phyloP scores from a whole-genome alignment of 108 stramenopile genomes.

The Phaeodactylum tricornutum region DNA sequence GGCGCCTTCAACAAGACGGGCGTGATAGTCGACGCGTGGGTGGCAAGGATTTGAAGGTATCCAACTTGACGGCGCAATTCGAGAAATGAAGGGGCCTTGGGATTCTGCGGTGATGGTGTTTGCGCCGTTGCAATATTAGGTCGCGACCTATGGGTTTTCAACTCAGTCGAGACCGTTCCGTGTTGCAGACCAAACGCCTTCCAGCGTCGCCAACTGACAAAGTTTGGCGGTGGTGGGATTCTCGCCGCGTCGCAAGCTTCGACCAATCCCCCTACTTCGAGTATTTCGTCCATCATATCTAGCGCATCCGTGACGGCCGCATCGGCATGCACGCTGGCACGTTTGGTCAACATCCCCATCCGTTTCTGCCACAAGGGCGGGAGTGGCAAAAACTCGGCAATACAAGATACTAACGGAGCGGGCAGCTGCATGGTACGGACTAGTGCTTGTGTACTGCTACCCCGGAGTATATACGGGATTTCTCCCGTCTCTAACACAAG shows the following conservation, averaged over 20 bases:
- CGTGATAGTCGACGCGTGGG: no score
- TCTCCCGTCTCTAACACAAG: background rate
- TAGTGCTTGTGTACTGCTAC: conserved; percentile 10
- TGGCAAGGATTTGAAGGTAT: no score
- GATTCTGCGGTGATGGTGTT: no score
- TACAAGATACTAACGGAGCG: conserved; percentile 9
- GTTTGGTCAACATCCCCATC: conserved; percentile 21
- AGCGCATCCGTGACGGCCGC: conserved; percentile 26
- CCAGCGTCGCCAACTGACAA: conserved; percentile 20
- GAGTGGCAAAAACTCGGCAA: conserved; percentile 30
- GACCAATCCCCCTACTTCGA: conserved; percentile 43
- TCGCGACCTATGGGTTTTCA: no score
- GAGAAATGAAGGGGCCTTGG: no score
- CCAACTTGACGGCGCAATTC: no score
- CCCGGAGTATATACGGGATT: background rate
- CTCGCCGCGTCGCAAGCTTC: conserved; percentile 30
- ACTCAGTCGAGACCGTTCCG: no score
- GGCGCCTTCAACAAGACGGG: no score
- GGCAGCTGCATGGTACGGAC: conserved; percentile 18
- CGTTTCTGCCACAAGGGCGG: conserved; percentile 34
- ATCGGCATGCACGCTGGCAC: conserved; percentile 32
- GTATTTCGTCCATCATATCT: conserved; percentile 49
- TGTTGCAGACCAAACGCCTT: no score
- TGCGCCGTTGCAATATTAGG: no score
- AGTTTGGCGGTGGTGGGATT: conserved; percentile 27